Conservation (phyloP, 192 early-diverging fungal genomes). For the Globomyces pollinis-pini region DNA sequence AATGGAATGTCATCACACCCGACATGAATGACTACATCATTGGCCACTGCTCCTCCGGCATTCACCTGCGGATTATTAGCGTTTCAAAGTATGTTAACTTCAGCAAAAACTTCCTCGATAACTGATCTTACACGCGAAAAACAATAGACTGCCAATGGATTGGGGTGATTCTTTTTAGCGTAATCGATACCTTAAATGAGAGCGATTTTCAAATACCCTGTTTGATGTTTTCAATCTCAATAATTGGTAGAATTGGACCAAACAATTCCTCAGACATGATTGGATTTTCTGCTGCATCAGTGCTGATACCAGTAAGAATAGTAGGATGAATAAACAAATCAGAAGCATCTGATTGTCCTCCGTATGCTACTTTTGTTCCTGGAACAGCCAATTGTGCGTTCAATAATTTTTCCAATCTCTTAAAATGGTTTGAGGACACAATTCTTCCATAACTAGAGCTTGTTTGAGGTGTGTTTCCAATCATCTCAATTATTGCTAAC, state of each 20-base stretch:
- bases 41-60: conserved; percentile 70
- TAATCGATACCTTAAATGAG: conserved; percentile 18
- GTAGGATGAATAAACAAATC: conserved; percentile 77
- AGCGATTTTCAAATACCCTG: conserved; percentile 27
- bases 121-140: conserved; percentile 48
- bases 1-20: conserved; percentile 58
- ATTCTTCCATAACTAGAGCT: conserved; percentile 63
- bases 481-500: conserved; percentile 19
- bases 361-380: conserved; percentile 35
- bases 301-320: conserved; percentile 62
- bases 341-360: conserved; percentile 45
- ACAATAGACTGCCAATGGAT: conserved; percentile 75
- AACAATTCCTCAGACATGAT: conserved; percentile 83
- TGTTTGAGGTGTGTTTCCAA: conserved; percentile 35
- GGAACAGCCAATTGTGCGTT: conserved; percentile 21
- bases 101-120: conserved; percentile 50
- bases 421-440: conserved; percentile 60
- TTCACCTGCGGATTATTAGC: too few species aligned
- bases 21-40: conserved; percentile 70
- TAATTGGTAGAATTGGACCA: conserved; percentile 82
- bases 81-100: too few species aligned
- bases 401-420: conserved; percentile 55
- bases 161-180: conserved; percentile 30
- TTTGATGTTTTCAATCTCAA: conserved; percentile 33
- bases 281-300: conserved; percentile 29